phyloP scores from a whole-genome alignment of 345 rosid genomes.

The Nasturtium officinale region DNA sequence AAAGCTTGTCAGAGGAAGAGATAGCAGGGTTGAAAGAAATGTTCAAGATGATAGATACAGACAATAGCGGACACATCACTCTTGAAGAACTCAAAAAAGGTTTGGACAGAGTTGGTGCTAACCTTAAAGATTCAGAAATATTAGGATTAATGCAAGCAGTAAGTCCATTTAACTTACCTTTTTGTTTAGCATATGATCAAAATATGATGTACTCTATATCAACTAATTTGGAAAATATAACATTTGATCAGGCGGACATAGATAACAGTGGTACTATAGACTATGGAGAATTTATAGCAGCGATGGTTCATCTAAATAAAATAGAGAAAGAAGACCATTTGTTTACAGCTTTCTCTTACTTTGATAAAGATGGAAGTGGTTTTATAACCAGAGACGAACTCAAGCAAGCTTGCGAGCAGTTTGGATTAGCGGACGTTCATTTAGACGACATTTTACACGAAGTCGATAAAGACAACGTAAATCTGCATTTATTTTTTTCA shows the following conservation, averaged over 20 bases:
- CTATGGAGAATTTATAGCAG: conserved; percentile 88
- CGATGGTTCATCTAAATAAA: conserved; percentile 92
- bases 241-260: conserved; percentile 68
- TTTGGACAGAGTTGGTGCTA: conserved; percentile 79
- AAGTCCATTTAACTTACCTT: conserved; percentile 3
- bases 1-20: conserved; percentile 86
- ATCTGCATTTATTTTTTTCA: not conserved
- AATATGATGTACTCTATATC: not conserved
- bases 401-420: conserved; percentile 76
- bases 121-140: conserved; percentile 75
- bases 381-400: conserved; percentile 90
- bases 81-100: conserved; percentile 86
- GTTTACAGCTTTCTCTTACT: conserved; percentile 81
- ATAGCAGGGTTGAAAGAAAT: conserved; percentile 87
- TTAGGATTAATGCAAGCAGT: conserved; percentile 80
- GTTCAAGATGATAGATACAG: conserved; percentile 95
- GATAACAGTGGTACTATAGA: conserved; percentile 94
- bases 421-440: conserved; percentile 63
- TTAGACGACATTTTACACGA: conserved; percentile 72
- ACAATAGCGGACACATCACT: conserved; percentile 82
- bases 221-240: not conserved
- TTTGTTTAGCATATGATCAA: not conserved
- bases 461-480: conserved; percentile 87
- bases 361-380: conserved; percentile 93
- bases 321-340: conserved; percentile 83